phyloP scores from a whole-genome alignment of 2,329 filamentous ascomycete species.

The Huntiella savannae region DNA sequence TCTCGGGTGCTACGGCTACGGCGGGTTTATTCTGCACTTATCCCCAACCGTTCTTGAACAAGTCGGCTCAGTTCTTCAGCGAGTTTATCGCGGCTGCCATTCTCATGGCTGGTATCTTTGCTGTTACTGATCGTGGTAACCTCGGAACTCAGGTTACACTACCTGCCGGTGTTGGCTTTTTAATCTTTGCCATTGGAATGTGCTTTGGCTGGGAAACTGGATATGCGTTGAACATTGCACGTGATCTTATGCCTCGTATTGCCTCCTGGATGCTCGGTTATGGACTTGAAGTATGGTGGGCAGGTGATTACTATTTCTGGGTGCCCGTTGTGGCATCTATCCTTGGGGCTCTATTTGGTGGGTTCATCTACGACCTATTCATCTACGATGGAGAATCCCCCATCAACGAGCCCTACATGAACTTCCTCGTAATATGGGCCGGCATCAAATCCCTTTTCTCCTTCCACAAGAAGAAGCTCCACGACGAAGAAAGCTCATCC shows the following conservation, averaged over 20 bases:
- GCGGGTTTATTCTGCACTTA: slow-evolving; percentile 60
- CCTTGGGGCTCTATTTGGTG: slow-evolving; percentile 41
- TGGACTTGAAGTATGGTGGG: slow-evolving; percentile 44
- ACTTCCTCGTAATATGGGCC: slow-evolving; percentile 22
- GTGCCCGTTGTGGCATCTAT: slow-evolving; percentile 58
- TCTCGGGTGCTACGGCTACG: slow-evolving; percentile 37
- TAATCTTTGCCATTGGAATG: slow-evolving; percentile 54
- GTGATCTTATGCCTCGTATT: slow-evolving; percentile 52
- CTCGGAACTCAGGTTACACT: slow-evolving; percentile 32
- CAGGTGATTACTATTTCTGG: slow-evolving; percentile 56
- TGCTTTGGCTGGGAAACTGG: slow-evolving; percentile 62
- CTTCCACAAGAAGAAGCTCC: neutral
- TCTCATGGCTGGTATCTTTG: slow-evolving; percentile 54
- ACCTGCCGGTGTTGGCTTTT: slow-evolving; percentile 16
- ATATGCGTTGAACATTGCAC: slow-evolving; percentile 55
- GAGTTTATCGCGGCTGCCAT: slow-evolving; percentile 51
- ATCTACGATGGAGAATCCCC: slow-evolving; percentile 53
- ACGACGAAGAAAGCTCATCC: neutral
- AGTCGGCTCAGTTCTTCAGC: slow-evolving; percentile 47
- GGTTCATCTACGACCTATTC: slow-evolving; percentile 47
- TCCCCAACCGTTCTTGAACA: slow-evolving; percentile 39
- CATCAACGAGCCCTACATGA: slow-evolving; percentile 47
- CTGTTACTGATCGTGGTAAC: slow-evolving; percentile 39
- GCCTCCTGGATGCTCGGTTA: slow-evolving; percentile 51
- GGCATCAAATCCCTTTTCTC: neutral